phyloP scores from a whole-genome alignment of 805 yeast genomes.

The Saturnispora gosingensis region DNA sequence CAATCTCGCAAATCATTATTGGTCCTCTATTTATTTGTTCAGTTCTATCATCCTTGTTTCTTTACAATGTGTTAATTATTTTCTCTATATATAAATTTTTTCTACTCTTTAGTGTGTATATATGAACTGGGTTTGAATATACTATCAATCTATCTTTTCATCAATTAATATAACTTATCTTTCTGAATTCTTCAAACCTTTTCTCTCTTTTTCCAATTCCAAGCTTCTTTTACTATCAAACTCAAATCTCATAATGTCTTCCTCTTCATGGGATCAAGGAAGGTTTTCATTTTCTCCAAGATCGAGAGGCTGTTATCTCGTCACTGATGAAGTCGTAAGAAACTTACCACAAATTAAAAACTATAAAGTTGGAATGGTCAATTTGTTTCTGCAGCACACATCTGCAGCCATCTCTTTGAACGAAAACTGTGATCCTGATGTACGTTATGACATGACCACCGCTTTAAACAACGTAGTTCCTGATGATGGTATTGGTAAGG shows the following conservation, averaged over 20 bases:
- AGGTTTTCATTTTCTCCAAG: conserved; percentile 47
- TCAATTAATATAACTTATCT: background rate
- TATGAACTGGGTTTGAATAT: conserved; percentile 3
- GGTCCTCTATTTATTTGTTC: conserved; percentile 1
- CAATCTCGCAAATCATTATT: background rate
- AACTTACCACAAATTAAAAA: conserved; percentile 51
- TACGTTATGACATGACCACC: conserved; percentile 56
- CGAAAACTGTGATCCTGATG: conserved; percentile 77
- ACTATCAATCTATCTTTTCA: conserved; percentile 7
- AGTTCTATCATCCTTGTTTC: background rate
- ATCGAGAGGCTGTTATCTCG: conserved; percentile 58
- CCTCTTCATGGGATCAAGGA: conserved; percentile 48
- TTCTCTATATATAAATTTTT: background rate
- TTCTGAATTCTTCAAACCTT: background rate
- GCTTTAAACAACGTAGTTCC: conserved; percentile 61
- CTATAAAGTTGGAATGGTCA: conserved; percentile 53
- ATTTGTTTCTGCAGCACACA: conserved; percentile 69
- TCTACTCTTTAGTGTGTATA: background rate
- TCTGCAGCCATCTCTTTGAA: conserved; percentile 70
- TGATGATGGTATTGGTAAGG: conserved; percentile 40
- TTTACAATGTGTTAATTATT: background rate
- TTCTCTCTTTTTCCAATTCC: background rate
- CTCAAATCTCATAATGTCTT: background rate
- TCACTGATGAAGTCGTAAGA: conserved; percentile 53
- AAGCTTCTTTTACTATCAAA: background rate